phyloP scores from a whole-genome alignment of 2,329 filamentous ascomycete species.

The Zymoseptoria tritici region DNA sequence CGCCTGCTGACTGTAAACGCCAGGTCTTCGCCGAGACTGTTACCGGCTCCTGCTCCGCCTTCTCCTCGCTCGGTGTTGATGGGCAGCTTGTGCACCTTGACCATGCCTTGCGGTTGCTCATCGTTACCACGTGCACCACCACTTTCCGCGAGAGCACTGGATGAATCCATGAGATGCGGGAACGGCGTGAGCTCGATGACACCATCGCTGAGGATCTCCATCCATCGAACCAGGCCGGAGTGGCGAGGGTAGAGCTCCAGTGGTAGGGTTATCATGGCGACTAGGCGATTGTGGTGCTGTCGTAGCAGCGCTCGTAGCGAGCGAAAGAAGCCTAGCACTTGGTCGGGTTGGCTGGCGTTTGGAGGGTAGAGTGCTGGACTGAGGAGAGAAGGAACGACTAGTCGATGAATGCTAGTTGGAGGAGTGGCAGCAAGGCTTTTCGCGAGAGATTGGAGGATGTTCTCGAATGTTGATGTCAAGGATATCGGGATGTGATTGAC shows the following conservation, averaged over 20 bases:
- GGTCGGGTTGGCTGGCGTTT: slow-evolving; percentile 59
- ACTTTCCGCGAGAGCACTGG: slow-evolving; percentile 35
- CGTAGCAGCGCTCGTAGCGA: slow-evolving; percentile 67
- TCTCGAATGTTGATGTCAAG: slow-evolving; percentile 57
- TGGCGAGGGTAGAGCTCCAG: slow-evolving; percentile 70
- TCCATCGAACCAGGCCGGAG: slow-evolving; percentile 73
- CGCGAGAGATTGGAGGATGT: slow-evolving; percentile 55
- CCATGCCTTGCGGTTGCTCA: slow-evolving; percentile 76
- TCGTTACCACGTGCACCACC: slow-evolving; percentile 52
- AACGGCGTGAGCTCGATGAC: slow-evolving; percentile 76
- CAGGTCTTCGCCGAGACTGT: slow-evolving; percentile 68
- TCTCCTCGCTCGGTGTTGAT: slow-evolving; percentile 84
- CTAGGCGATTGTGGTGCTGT: slow-evolving; percentile 56
- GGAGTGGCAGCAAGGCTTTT: slow-evolving; percentile 51
- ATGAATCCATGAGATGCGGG: slow-evolving; percentile 53
- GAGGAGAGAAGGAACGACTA: slow-evolving; percentile 77
- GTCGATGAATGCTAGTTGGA: slow-evolving; percentile 61
- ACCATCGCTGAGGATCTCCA: slow-evolving; percentile 76
- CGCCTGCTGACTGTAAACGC: slow-evolving; percentile 81
- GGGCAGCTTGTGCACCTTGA: slow-evolving; percentile 75
- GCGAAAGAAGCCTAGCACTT: slow-evolving; percentile 75
- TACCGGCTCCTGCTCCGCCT: slow-evolving; percentile 57
- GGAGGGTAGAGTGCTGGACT: slow-evolving; percentile 79
- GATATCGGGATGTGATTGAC: slow-evolving; percentile 50
- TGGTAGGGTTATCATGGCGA: slow-evolving; percentile 69